Evolutionary conservation across 306 rosid genomes (phyloP).

Genomic region (Astragalus glycyphyllos): DNA sequence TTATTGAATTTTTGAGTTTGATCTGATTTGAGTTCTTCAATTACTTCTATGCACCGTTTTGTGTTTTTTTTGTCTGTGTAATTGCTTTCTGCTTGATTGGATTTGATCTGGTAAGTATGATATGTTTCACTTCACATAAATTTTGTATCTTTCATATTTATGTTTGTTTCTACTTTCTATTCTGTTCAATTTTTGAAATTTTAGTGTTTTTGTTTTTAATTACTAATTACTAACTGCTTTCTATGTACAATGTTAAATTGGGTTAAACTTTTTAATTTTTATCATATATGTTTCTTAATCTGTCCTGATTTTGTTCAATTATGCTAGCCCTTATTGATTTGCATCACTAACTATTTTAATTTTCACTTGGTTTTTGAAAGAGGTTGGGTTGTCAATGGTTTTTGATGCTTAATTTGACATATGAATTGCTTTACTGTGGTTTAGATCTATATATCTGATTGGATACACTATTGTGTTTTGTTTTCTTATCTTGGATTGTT

Average conservation of each 20-base stretch:
- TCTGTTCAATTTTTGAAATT: constrained; percentile 15
- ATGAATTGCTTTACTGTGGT: constrained; percentile 3
- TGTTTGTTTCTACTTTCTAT: constrained; percentile 2
- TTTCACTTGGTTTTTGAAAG: not conserved
- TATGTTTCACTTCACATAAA: constrained; percentile 1
- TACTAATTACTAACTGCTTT: not conserved
- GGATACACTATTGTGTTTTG: constrained; percentile 29
- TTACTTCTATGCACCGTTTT: constrained; percentile 18
- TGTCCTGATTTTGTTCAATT: constrained; percentile 7
- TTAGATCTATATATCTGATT: constrained; percentile 46
- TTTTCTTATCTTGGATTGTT: constrained; percentile 17
- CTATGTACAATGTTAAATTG: constrained; percentile 26
- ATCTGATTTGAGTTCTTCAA: constrained; percentile 55
- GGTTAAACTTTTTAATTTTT: constrained; percentile 22
- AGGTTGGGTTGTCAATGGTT: not conserved
- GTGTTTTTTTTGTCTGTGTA: not conserved
- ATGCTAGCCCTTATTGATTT: constrained; percentile 21
- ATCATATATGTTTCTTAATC: constrained; percentile 8
- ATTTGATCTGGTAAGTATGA: constrained; percentile 56
- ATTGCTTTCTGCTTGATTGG: constrained; percentile 25
- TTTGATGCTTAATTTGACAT: constrained; percentile 15
- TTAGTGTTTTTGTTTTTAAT: constrained; percentile 16
- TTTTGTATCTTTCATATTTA: not conserved
- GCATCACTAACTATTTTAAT: constrained; percentile 15
- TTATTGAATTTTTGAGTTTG: constrained; percentile 23